Percentiles rank a stretch among this genome's conserved stretches.
These are phyloP conservation scores for Fusarium nelsonii DNA, from an alignment of 2,329 filamentous ascomycete genomes.

Conservation along the genomic window DNA sequence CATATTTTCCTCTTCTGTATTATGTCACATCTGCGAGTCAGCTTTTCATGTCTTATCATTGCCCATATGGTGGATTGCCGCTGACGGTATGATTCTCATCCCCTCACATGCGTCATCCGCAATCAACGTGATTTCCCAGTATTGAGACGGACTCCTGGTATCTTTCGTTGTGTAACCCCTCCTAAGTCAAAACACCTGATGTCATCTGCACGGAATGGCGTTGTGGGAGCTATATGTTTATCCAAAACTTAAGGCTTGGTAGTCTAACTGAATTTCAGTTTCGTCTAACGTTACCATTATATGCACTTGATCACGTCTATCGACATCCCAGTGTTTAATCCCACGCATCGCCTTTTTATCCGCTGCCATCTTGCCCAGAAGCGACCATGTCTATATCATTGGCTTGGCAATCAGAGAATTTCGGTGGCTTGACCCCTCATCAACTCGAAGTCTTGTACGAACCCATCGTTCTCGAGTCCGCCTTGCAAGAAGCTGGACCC, in stretches of 20 bases:
- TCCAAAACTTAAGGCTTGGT: fast-evolving
- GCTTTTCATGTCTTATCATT: not conserved
- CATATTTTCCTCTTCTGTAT: not conserved
- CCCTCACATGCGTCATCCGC: not conserved
- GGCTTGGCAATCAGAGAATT: not conserved
- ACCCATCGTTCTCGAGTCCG: slow-evolving; percentile 7
- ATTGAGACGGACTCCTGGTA: not conserved
- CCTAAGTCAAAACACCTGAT: not conserved
- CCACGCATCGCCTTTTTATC: fast-evolving
- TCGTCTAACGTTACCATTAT: not conserved
- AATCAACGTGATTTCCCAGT: too few relatives aligned
- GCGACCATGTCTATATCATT: not conserved
- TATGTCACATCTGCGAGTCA: not conserved
- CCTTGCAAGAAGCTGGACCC: not conserved
- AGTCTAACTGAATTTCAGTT: not conserved
- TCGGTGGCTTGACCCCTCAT: not conserved
- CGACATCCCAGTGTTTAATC: not conserved
- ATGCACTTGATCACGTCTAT: not conserved
- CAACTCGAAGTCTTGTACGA: slow-evolving; percentile 7
- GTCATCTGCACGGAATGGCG: not conserved
- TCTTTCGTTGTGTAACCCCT: not conserved
- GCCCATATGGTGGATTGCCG: not conserved
- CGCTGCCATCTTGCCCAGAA: not conserved
- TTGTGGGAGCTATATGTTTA: not conserved
- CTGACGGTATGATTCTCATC: not conserved